phyloP scores from a whole-genome alignment of 2,329 filamentous ascomycete species.

The Aspergillus calidoustus region DNA sequence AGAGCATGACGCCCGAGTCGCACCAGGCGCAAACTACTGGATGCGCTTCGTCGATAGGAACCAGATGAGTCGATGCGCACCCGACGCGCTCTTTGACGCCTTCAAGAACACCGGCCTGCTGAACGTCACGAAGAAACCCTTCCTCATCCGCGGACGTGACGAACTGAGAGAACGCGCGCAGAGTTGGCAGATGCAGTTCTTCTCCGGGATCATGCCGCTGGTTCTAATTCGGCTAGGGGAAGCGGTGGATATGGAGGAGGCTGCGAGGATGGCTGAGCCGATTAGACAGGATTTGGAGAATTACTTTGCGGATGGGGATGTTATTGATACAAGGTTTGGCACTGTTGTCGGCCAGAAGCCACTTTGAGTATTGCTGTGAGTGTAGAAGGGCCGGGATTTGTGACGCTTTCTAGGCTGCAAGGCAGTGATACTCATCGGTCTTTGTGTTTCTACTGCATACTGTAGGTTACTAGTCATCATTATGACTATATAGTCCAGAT shows the following conservation, averaged over 20 bases:
- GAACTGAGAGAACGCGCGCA: not conserved
- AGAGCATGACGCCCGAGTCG: not conserved
- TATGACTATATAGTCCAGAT: too few species aligned
- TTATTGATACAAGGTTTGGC: not conserved
- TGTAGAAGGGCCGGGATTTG: not conserved
- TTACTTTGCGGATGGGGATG: not conserved
- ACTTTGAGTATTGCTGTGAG: not conserved
- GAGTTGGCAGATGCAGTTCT: not conserved
- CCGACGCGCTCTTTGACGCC: not conserved
- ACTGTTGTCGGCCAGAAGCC: constrained; percentile 1
- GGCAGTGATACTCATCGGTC: too few species aligned
- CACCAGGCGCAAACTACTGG: not conserved
- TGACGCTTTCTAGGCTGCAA: too few species aligned
- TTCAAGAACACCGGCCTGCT: not conserved
- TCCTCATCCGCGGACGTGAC: not conserved
- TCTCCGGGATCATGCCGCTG: not conserved
- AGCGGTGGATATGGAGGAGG: not conserved
- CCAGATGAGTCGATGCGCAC: not conserved
- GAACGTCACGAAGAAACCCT: not conserved
- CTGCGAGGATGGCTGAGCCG: not conserved
- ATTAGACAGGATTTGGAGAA: not conserved
- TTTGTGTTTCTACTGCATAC: too few species aligned
- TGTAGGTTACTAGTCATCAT: too few species aligned
- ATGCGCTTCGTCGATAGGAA: not conserved
- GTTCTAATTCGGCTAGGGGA: not conserved